These are phyloP conservation scores for Meyerozyma guilliermondii DNA, from an alignment of 1,139 yeast genomes.

Conservation along the genomic window DNA sequence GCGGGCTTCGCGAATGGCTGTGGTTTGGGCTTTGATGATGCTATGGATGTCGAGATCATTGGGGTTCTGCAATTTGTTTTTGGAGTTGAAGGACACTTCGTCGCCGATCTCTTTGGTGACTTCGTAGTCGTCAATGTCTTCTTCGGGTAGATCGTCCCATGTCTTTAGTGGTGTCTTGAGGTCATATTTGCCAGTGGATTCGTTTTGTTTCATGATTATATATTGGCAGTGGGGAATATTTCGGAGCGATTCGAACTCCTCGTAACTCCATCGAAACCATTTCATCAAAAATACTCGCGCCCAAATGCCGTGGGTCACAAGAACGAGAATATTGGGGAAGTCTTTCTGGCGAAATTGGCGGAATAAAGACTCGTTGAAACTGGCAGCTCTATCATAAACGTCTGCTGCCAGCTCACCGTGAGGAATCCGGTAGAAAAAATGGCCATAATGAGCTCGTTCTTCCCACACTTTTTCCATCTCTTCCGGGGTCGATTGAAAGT, in stretches of 20 bases:
- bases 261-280: constrained; percentile 91
- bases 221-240: constrained; percentile 84
- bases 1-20: constrained; percentile 35
- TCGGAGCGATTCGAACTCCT: constrained; percentile 74
- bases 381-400: constrained; percentile 84
- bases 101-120: constrained; percentile 37
- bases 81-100: constrained; percentile 40
- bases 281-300: constrained; percentile 87
- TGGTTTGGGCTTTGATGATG: constrained; percentile 41
- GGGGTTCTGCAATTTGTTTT: constrained; percentile 27
- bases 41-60: constrained; percentile 39
- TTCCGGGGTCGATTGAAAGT: constrained; percentile 72
- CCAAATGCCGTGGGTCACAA: constrained; percentile 94
- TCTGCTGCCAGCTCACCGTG: constrained; percentile 96
- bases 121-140: constrained; percentile 35
- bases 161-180: constrained; percentile 52
- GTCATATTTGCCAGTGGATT: constrained; percentile 36
- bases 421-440: constrained; percentile 85
- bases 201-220: constrained; percentile 64
- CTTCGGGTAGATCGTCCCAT: constrained; percentile 53
- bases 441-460: constrained; percentile 85
- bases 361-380: constrained; percentile 80
- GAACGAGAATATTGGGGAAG: constrained; percentile 69
- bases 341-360: constrained; percentile 67
- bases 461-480: constrained; percentile 78